Evolutionary conservation across 371 early-diverging fungal species (phyloP).

Genomic region (Thermomucor indicae-seudaticae): DNA sequence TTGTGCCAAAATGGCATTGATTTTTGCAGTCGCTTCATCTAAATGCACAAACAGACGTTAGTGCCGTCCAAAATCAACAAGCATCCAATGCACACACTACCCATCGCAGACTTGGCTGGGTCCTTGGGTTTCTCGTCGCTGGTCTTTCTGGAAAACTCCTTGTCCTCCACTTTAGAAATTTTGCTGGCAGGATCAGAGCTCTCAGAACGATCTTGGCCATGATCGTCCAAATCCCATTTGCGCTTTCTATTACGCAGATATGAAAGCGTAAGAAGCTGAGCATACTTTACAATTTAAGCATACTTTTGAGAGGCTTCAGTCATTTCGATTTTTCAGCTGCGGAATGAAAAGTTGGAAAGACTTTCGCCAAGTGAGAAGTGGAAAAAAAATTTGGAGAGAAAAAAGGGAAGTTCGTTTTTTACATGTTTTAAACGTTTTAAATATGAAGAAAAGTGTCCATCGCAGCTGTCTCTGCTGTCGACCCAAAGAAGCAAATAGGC

Average conservation of each 20-base stretch:
- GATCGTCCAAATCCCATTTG: slow-evolving; percentile 46
- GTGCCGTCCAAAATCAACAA: slow-evolving; percentile 27
- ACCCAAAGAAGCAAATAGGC: too few relatives aligned
- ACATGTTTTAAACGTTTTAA: not conserved
- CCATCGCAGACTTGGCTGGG: slow-evolving; percentile 23
- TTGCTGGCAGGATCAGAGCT: slow-evolving; percentile 16
- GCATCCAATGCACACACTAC: slow-evolving; percentile 11
- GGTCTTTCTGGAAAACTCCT: not conserved
- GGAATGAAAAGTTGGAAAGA: too few relatives aligned
- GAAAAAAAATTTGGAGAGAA: not conserved
- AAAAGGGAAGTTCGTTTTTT: not conserved
- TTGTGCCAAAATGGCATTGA: slow-evolving; percentile 57
- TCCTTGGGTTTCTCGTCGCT: too few relatives aligned
- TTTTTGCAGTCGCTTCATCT: slow-evolving; percentile 6
- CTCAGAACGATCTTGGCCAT: slow-evolving; percentile 15
- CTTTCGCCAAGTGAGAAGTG: too few relatives aligned
- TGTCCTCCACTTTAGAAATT: slow-evolving; percentile 16
- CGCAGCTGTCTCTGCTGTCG: too few relatives aligned
- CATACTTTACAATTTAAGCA: too few relatives aligned
- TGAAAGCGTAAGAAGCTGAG: too few relatives aligned
- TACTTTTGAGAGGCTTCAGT: too few relatives aligned
- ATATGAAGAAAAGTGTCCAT: too few relatives aligned
- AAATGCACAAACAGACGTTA: not conserved
- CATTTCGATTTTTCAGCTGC: too few relatives aligned
- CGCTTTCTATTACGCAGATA: slow-evolving; percentile 44